A percentile compares a stretch with the other conserved stretches of the same genome.
These are phyloP conservation scores for Boletus sp. DNA, from an alignment of 1,284 basidiomycete species.

Conservation along the genomic window DNA sequence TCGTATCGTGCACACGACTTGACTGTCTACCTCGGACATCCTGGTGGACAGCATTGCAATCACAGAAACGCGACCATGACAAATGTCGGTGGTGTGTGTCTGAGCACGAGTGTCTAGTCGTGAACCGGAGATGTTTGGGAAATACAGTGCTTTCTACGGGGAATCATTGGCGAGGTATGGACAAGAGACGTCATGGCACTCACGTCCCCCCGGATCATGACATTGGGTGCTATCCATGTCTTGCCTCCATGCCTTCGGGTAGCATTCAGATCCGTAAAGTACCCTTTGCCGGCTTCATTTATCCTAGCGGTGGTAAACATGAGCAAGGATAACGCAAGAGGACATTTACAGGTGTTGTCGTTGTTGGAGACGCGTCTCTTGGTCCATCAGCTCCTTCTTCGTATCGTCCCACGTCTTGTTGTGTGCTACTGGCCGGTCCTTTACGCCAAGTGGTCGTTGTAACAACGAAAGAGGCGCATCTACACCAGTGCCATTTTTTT, in stretches of 20 bases:
- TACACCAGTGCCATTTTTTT: background rate
- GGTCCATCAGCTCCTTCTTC: conserved; percentile 72
- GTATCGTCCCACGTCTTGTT: conserved; percentile 67
- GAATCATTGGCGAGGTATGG: conserved; percentile 10
- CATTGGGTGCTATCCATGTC: conserved; percentile 91
- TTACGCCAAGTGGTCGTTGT: conserved; percentile 69
- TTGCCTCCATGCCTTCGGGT: conserved; percentile 89
- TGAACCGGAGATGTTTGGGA: conserved; percentile 87
- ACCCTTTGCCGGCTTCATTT: conserved; percentile 85
- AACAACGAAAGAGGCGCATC: conserved; percentile 55
- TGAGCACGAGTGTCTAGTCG: conserved; percentile 57
- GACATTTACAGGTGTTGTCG: conserved; percentile 73
- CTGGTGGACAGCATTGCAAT: conserved; percentile 82
- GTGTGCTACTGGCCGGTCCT: conserved; percentile 68
- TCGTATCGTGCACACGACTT: background rate
- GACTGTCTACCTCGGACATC: conserved; percentile 75
- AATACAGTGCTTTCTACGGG: conserved; percentile 82
- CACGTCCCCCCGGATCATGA: conserved; percentile 86
- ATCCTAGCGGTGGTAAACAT: conserved; percentile 54
- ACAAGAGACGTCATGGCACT: conserved; percentile 37
- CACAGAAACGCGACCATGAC: conserved; percentile 76
- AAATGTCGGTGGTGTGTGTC: conserved; percentile 80
- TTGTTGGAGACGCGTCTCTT: conserved; percentile 72
- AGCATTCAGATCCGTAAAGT: conserved; percentile 89
- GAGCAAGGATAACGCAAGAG: background rate